These are phyloP conservation scores for Kurtzmaniella quercitrusa DNA, from an alignment of 1,139 yeast species.

Conservation along the genomic window DNA sequence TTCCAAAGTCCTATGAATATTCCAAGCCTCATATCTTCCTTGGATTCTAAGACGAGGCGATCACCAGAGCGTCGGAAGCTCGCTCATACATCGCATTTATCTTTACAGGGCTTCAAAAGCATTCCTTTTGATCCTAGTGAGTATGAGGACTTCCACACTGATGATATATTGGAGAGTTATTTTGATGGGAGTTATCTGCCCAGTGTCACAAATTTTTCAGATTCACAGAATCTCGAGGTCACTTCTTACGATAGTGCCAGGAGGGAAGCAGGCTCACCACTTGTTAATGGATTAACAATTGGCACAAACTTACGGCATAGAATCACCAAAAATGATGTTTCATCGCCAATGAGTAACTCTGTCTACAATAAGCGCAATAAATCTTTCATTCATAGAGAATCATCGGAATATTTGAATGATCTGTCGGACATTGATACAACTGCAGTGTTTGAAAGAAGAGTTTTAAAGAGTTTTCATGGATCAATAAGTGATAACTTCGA, in stretches of 20 bases:
- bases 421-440: neutral
- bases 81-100: neutral
- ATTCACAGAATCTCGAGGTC: neutral
- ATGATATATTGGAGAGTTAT: constrained; percentile 31
- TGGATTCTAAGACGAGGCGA: neutral
- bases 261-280: constrained; percentile 29
- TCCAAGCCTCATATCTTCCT: neutral
- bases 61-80: neutral
- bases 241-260: neutral
- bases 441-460: constrained; percentile 8
- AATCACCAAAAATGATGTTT: constrained; percentile 4
- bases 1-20: no score
- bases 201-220: constrained; percentile 8
- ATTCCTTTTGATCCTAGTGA: neutral
- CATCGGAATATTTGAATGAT: neutral
- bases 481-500: constrained; percentile 29
- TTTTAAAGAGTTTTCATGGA: constrained; percentile 25
- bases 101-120: neutral
- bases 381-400: constrained; percentile 17
- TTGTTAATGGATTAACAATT: constrained; percentile 35
- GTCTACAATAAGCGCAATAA: constrained; percentile 9
- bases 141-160: constrained; percentile 15
- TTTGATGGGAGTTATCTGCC: constrained; percentile 23
- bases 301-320: constrained; percentile 27
- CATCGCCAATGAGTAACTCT: neutral